phyloP scores from a whole-genome alignment of 495 filamentous ascomycete species.

The Glonium stellatum region DNA sequence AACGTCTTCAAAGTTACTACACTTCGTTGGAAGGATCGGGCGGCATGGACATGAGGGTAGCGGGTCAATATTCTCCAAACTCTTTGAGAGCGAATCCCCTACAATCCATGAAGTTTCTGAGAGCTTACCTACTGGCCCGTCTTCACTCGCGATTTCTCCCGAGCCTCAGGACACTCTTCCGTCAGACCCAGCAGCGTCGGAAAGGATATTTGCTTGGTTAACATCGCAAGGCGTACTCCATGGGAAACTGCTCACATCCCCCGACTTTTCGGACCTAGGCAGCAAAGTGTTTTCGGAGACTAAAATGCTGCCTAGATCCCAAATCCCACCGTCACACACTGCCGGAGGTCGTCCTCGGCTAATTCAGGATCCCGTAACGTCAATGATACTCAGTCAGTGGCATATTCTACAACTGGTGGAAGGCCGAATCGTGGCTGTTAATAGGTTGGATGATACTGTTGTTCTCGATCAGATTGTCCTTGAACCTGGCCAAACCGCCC shows the following conservation, averaged over 20 bases:
- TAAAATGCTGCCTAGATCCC: constrained; percentile 64
- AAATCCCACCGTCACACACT: constrained; percentile 61
- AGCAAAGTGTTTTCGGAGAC: constrained; percentile 60
- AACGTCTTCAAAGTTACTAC: constrained; percentile 65
- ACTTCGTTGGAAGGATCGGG: constrained; percentile 70
- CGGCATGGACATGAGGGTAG: constrained; percentile 70
- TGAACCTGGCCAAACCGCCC: constrained; percentile 66
- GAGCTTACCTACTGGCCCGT: constrained; percentile 50
- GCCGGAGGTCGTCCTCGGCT: constrained; percentile 55
- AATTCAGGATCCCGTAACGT: constrained; percentile 62
- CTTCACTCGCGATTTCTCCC: constrained; percentile 66
- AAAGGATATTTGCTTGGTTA: constrained; percentile 85
- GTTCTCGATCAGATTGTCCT: constrained; percentile 82
- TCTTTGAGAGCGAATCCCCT: constrained; percentile 83
- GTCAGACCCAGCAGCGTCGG: constrained; percentile 43
- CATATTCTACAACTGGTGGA: constrained; percentile 84
- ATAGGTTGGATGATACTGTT: constrained; percentile 73
- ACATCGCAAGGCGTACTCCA: constrained; percentile 81
- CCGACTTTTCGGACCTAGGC: constrained; percentile 47
- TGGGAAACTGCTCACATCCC: constrained; percentile 56
- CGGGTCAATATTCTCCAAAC: constrained; percentile 70
- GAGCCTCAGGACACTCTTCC: constrained; percentile 49
- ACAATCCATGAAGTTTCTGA: constrained; percentile 59
- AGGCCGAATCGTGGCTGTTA: constrained; percentile 71
- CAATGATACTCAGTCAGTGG: constrained; percentile 86